Base-by-base conservation (phyloP, 2,329 filamentous ascomycete genomes). In the Mycosphaerella sp. region DNA sequence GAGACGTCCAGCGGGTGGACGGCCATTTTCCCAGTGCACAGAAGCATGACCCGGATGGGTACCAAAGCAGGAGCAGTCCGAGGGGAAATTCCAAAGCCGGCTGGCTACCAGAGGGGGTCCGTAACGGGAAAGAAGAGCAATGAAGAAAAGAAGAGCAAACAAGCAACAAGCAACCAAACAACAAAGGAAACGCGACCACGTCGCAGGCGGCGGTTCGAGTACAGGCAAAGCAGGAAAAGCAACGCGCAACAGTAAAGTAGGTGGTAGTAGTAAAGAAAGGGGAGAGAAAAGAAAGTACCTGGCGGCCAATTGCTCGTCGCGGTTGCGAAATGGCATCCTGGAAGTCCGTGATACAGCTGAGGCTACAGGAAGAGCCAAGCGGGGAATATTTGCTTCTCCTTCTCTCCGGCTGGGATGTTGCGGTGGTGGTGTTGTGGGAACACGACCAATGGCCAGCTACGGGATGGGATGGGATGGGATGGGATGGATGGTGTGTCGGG, bases 251-350 rank as follows among this genome's bases (percentile, higher is more conserved):
- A 34, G 50, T n/a, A n/a, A n/a, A n/a, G n/a, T n/a, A n/a, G n/a
- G n/a, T n/a, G n/a, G n/a, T n/a, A n/a, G n/a, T n/a, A n/a, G n/a
- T n/a, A n/a, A 58, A 46, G 49, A 41, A 41, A 49, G 52, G 21
- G 21, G 21, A 25, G 21, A 6, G 4, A 25, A 58, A 59, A 62
- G 60, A 57, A 58, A 62, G 61, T 69, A 69, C 67, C 67, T 69
- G 65, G 62, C 59, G 59, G 63, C 58, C 61, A 65, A 63, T 53
- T 58, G 57, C 46, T 67, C 64, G 62, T 68, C 64, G 64, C 63
- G 60, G 65, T 46, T 64, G 65, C 65, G 63, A 65, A 59, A 59
- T 60, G 61, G 66, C 67, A 69, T 69, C 65, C 66, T 69, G 67
- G 61, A 44, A 44, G 16, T 45, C 43, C 39, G 44, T 44, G 52